These are phyloP conservation scores for Didymella glomerata DNA, from an alignment of 2,329 filamentous ascomycete species.

Conservation along the genomic window DNA sequence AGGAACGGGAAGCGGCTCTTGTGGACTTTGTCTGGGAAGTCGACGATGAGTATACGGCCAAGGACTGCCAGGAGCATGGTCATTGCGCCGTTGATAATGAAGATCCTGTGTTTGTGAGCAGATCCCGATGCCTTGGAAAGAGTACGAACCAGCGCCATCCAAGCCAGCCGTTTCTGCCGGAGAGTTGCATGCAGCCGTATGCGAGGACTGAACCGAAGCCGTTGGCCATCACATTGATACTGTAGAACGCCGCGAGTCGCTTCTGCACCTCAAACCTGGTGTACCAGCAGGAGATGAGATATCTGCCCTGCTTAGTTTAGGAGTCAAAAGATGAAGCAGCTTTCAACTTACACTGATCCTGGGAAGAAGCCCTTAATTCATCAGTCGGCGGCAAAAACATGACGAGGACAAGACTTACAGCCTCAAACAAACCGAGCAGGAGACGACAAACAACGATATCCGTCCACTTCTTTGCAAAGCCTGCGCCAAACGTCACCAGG, in stretches of 20 bases:
- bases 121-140: not conserved
- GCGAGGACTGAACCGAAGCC: slow-evolving; percentile 62
- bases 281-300: slow-evolving; percentile 49
- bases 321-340: not conserved
- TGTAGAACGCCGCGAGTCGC: slow-evolving; percentile 58
- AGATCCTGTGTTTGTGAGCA: not conserved
- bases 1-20: slow-evolving; percentile 31
- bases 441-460: slow-evolving; percentile 32
- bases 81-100: slow-evolving; percentile 13
- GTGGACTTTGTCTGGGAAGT: slow-evolving; percentile 44
- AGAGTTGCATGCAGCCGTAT: slow-evolving; percentile 49
- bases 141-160: slow-evolving; percentile 26
- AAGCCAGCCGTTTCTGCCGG: slow-evolving; percentile 21
- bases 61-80: slow-evolving; percentile 35
- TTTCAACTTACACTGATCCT: not conserved
- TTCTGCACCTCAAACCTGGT: slow-evolving; percentile 62
- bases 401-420: slow-evolving; percentile 18
- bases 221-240: slow-evolving; percentile 60
- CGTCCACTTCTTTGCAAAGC: slow-evolving; percentile 31
- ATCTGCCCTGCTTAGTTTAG: slow-evolving; percentile 5
- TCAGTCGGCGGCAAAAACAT: not conserved
- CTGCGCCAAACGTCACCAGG: slow-evolving; percentile 28
- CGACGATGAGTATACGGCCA: slow-evolving; percentile 39
- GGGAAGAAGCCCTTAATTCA: not conserved
- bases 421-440: slow-evolving; percentile 35